Percentiles rank a stretch among this genome's conserved stretches.
phyloP scores from a whole-genome alignment of 2,329 filamentous ascomycete genomes.

The Phoma sp. region DNA sequence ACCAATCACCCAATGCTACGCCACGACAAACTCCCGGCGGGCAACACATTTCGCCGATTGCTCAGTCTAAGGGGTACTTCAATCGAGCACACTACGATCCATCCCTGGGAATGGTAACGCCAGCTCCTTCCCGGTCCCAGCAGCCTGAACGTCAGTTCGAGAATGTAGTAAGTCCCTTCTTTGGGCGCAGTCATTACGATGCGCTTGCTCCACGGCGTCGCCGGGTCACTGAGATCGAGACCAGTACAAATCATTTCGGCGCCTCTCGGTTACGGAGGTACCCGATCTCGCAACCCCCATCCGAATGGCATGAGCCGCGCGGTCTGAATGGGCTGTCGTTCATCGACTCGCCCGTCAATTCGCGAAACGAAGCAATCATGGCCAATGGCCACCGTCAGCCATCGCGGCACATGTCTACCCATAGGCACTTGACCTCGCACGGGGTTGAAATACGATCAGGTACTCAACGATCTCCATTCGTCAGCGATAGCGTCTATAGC shows the following conservation, averaged over 20 bases:
- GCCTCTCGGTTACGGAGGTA: conserved; percentile 35
- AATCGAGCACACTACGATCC: conserved; percentile 13
- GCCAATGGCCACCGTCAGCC: conserved; percentile 1
- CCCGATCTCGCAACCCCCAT: conserved; percentile 8
- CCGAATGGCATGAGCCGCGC: conserved; percentile 32
- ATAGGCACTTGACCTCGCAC: conserved; percentile 18
- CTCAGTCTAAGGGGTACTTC: conserved; percentile 10
- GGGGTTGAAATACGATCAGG: conserved; percentile 24
- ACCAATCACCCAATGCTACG: conserved; percentile 23
- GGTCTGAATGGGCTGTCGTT: conserved; percentile 48
- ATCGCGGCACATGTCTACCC: conserved; percentile 1
- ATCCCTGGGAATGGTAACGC: background rate
- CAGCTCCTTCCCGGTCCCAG: background rate
- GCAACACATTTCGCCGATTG: background rate
- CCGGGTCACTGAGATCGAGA: conserved; percentile 35
- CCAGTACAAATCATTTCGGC: conserved; percentile 39
- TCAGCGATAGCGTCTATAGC: conserved; percentile 15
- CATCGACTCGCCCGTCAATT: conserved; percentile 40
- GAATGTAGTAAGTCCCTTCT: conserved; percentile 52
- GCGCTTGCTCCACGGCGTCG: conserved; percentile 18
- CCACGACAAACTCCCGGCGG: conserved; percentile 1
- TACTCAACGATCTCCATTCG: conserved; percentile 5
- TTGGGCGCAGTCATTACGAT: conserved; percentile 33
- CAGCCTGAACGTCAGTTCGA: conserved; percentile 28
- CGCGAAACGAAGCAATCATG: conserved; percentile 24